A percentile compares a stretch with the other conserved stretches of the same genome.
Evolutionary conservation across 345 rosid genomes (phyloP).

Genomic region (Anastatica hierochuntica): DNA sequence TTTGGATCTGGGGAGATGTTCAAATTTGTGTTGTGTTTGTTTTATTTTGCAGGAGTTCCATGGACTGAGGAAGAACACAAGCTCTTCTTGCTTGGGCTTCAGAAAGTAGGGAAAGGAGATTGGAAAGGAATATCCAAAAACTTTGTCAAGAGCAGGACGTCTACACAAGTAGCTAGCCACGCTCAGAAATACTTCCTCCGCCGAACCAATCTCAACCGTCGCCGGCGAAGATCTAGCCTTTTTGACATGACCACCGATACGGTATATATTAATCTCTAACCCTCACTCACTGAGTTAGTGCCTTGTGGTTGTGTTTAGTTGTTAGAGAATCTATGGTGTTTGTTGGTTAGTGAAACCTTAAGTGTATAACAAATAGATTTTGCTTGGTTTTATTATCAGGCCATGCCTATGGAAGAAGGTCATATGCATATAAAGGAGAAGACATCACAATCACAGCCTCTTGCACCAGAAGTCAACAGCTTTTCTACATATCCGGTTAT

Average conservation of each 20-base stretch:
- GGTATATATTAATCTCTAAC: no score
- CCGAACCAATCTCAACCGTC: constrained; percentile 69
- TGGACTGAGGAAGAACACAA: constrained; percentile 99
- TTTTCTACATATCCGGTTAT: constrained; percentile 23
- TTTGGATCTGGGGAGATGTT: no score
- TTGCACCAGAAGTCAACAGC: constrained; percentile 31
- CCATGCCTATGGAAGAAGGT: constrained; percentile 47
- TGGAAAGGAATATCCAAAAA: constrained; percentile 93
- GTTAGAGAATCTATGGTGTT: no score
- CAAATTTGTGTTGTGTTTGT: no score
- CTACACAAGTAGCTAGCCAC: constrained; percentile 97
- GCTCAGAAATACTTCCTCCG: constrained; percentile 96
- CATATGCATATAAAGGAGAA: constrained; percentile 27
- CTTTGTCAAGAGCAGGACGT: constrained; percentile 84
- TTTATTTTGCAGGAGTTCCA: constrained; percentile 78
- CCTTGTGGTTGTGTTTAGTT: no score
- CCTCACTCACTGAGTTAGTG: no score
- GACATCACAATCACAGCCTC: no score
- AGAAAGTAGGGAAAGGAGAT: constrained; percentile 89
- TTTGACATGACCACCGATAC: constrained; percentile 89
- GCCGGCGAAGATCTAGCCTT: constrained; percentile 91
- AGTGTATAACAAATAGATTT: not conserved
- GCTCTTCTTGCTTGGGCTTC: constrained; percentile 72
- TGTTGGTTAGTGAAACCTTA: not conserved
- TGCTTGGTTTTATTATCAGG: constrained; percentile 40